Evolutionary conservation across 169 alveolate species (phyloP).

Genomic region (Perkinsus olseni): DNA sequence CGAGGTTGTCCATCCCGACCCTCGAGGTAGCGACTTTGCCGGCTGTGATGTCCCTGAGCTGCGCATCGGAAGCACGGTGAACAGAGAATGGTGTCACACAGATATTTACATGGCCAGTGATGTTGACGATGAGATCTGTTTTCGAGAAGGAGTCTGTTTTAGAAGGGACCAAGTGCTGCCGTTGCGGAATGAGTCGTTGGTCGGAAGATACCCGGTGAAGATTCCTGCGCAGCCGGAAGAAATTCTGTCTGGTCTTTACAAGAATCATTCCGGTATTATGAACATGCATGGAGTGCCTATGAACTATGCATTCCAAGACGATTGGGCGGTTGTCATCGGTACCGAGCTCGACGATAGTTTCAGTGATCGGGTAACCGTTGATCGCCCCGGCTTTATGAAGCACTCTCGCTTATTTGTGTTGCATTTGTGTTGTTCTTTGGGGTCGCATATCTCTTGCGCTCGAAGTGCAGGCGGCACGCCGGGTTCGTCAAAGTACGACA

Average conservation of each 20-base stretch:
- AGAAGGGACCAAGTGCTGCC: not conserved
- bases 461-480: not conserved
- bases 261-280: not conserved
- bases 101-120: not conserved
- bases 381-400: not conserved
- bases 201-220: not conserved
- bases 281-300: not conserved
- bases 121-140: not conserved
- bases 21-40: not conserved
- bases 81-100: not conserved
- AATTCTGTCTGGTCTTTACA: not conserved
- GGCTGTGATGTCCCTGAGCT: not conserved
- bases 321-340: not conserved
- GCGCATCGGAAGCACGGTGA: not conserved
- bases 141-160: not conserved
- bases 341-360: not conserved
- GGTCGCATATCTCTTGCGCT: not conserved
- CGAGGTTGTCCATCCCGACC: not conserved
- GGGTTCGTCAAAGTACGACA: no score
- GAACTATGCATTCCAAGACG: not conserved
- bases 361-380: not conserved
- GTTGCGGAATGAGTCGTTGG: not conserved
- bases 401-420: not conserved
- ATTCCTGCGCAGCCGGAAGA: not conserved
- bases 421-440: not conserved